Percentiles rank a stretch among this genome's conserved stretches.
phyloP scores from a whole-genome alignment of 371 early-diverging fungal genomes.

The Saksenaea vasiformis region DNA sequence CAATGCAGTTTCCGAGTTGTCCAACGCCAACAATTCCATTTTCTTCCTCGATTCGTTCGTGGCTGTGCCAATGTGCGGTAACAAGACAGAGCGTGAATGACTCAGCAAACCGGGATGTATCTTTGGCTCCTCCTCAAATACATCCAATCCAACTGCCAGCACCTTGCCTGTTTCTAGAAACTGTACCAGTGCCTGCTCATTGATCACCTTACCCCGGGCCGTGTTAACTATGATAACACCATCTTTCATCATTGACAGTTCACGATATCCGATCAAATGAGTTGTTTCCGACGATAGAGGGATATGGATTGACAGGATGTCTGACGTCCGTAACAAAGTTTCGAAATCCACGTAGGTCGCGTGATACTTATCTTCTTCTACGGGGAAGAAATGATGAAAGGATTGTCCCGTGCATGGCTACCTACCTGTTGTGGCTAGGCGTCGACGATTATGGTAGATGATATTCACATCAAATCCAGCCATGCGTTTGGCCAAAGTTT shows the following conservation, averaged over 20 bases:
- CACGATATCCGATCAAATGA: conserved; percentile 46
- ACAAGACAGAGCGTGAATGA: conserved; percentile 39
- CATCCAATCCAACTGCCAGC: conserved; percentile 59
- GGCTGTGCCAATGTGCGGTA: conserved; percentile 52
- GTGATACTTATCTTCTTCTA: conserved; percentile 39
- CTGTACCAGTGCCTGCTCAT: conserved; percentile 53
- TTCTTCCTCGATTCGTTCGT: conserved; percentile 43
- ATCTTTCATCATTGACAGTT: conserved; percentile 56
- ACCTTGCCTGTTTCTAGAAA: conserved; percentile 60
- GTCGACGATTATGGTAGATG: conserved; percentile 55
- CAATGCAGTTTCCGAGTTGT: conserved; percentile 38
- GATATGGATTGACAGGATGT: conserved; percentile 61
- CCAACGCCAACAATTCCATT: conserved; percentile 45
- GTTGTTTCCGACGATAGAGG: conserved; percentile 54
- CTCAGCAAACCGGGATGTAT: conserved; percentile 42
- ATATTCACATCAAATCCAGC: conserved; percentile 56
- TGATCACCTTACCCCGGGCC: conserved; percentile 60
- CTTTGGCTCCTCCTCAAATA: conserved; percentile 58
- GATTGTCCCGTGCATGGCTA: not conserved
- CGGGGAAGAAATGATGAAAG: not conserved
- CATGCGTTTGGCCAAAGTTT: conserved; percentile 61
- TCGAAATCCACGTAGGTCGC: conserved; percentile 54
- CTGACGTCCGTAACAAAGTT: conserved; percentile 48
- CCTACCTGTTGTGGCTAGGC: conserved; percentile 34
- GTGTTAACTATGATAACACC: conserved; percentile 61